Conservation (phyloP, 2,329 filamentous ascomycete genomes). For the Penicillium aurantiogriseum region DNA sequence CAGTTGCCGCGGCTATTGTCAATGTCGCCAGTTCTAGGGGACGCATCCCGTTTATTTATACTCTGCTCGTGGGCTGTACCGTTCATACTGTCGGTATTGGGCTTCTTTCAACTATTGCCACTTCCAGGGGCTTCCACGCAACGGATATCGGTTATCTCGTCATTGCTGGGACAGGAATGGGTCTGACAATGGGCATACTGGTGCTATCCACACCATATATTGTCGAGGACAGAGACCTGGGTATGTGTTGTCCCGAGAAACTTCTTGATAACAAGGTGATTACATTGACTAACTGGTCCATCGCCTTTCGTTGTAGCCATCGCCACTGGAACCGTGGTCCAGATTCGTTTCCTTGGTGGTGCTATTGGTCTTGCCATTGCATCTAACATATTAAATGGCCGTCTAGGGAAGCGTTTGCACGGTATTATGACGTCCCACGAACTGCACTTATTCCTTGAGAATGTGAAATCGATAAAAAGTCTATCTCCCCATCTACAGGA, state of each 20-base stretch:
- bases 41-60: constrained; percentile 30
- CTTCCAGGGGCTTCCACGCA: constrained; percentile 19
- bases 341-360: constrained; percentile 29
- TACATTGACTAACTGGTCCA: constrained; percentile 1
- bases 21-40: constrained; percentile 22
- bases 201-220: constrained; percentile 26
- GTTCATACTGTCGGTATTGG: constrained; percentile 29
- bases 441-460: constrained; percentile 23
- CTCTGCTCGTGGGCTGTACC: constrained; percentile 24
- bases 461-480: constrained; percentile 12
- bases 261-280: neutral
- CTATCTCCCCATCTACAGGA: constrained; percentile 13
- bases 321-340: constrained; percentile 26
- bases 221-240: constrained; percentile 27
- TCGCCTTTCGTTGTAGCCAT: constrained; percentile 17
- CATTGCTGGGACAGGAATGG: constrained; percentile 26
- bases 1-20: constrained; percentile 23
- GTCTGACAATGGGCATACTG: constrained; percentile 24
- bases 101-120: constrained; percentile 24
- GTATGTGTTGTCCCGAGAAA: constrained; percentile 11
- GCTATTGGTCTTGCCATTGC: constrained; percentile 29
- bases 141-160: constrained; percentile 24
- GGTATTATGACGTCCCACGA: constrained; percentile 18
- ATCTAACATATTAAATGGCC: constrained; percentile 27
- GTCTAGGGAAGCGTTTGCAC: constrained; percentile 16